Evolutionary conservation across 1,284 basidiomycete genomes (phyloP).

Genomic region (Pulchroboletus neoregius): DNA sequence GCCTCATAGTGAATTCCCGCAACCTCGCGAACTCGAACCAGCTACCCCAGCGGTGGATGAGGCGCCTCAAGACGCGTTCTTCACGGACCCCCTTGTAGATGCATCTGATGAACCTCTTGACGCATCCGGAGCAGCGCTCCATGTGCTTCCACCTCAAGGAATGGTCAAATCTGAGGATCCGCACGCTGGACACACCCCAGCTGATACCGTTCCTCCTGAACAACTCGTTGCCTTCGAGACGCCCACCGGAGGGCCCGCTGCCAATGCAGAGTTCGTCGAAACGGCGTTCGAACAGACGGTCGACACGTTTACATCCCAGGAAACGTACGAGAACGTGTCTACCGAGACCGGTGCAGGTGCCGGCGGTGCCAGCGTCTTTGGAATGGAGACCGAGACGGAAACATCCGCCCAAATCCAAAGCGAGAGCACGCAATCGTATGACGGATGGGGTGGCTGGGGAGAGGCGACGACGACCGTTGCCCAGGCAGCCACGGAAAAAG

Average conservation of each 20-base stretch:
- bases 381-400: background rate
- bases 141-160: conserved; percentile 7
- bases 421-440: background rate
- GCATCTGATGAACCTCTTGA: background rate
- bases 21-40: conserved; percentile 8
- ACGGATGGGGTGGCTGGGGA: background rate
- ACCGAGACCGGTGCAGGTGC: background rate
- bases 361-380: background rate
- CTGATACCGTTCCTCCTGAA: conserved; percentile 26
- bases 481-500: conserved; percentile 1
- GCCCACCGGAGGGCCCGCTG: background rate
- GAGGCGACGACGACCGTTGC: background rate
- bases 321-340: conserved; percentile 9
- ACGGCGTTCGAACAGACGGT: conserved; percentile 4
- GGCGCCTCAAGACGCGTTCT: conserved; percentile 1
- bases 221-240: conserved; percentile 10
- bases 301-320: conserved; percentile 7
- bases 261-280: background rate
- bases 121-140: conserved; percentile 6
- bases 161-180: conserved; percentile 2
- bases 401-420: background rate
- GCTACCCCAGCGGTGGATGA: conserved; percentile 14
- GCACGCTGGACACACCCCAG: conserved; percentile 25
- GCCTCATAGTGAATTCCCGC: conserved; percentile 16
- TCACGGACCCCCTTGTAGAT: conserved; percentile 1